phyloP scores from a whole-genome alignment of 371 early-diverging fungal genomes.

The Choanephora cucurbitarum region DNA sequence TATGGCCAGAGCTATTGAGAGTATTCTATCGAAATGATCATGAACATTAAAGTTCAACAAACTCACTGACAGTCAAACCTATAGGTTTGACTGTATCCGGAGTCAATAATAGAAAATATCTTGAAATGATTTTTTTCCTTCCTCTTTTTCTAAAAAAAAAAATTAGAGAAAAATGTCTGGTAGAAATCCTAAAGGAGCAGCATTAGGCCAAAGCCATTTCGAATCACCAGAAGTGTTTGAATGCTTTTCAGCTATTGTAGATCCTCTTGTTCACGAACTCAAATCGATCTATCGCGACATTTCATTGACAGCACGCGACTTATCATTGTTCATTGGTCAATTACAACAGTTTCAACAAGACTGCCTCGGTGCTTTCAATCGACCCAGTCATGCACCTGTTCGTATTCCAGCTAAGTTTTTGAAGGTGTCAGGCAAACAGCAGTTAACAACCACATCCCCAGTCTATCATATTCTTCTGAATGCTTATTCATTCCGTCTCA shows the following conservation, averaged over 20 bases:
- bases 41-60: no score
- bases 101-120: no score
- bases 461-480: constrained; percentile 54
- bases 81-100: no score
- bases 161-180: no score
- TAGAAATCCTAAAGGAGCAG: constrained; percentile 40
- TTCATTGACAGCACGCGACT: constrained; percentile 51
- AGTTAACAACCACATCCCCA: constrained; percentile 32
- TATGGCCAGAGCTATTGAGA: no score
- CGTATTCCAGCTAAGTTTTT: constrained; percentile 68
- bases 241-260: constrained; percentile 46
- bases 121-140: no score
- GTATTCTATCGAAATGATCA: no score
- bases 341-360: constrained; percentile 71
- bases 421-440: constrained; percentile 33
- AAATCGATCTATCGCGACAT: constrained; percentile 29
- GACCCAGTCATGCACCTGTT: constrained; percentile 31
- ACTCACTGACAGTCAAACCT: no score
- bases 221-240: constrained; percentile 42
- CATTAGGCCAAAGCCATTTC: constrained; percentile 44
- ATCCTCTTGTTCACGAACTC: constrained; percentile 47
- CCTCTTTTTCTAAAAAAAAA: no score
- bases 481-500: constrained; percentile 55
- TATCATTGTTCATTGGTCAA: constrained; percentile 54
- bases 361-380: constrained; percentile 50